Conservation (phyloP, 257 asterid genomes). For the Cynanchum wilfordii region DNA sequence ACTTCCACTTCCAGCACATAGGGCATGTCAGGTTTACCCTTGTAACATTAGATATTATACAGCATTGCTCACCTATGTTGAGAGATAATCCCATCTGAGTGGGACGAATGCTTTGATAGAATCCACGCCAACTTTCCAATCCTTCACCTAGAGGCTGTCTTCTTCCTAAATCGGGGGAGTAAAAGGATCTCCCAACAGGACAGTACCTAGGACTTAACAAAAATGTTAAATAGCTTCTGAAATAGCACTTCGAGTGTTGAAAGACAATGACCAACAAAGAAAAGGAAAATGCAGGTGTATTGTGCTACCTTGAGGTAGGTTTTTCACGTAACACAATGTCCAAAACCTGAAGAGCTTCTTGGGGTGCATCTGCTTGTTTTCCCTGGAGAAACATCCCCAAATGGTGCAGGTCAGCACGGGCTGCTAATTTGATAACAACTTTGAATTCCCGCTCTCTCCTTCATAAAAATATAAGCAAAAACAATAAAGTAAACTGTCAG, state of each 20-base stretch:
- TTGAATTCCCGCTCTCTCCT: conserved; percentile 87
- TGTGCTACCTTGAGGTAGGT: conserved; percentile 61
- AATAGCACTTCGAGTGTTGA: not conserved
- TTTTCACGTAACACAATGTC: conserved; percentile 93
- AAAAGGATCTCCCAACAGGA: conserved; percentile 85
- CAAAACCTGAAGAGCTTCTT: conserved; percentile 89
- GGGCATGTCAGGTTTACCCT: not conserved
- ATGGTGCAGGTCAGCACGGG: conserved; percentile 93
- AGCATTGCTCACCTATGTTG: conserved; percentile 60
- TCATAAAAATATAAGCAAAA: conserved; percentile 15
- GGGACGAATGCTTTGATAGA: conserved; percentile 95
- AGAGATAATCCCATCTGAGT: conserved; percentile 96
- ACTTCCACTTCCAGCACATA: not conserved
- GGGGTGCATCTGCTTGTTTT: conserved; percentile 91
- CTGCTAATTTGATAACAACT: conserved; percentile 79
- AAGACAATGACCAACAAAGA: not conserved
- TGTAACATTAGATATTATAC: not conserved
- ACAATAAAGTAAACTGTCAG: not conserved
- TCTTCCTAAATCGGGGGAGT: conserved; percentile 68
- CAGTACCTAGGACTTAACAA: conserved; percentile 37
- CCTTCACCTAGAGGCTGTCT: conserved; percentile 93
- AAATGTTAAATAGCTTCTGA: not conserved
- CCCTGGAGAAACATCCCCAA: conserved; percentile 88
- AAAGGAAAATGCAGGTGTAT: not conserved
- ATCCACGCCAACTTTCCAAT: conserved; percentile 95